These are phyloP conservation scores for Castanea crenata DNA, from an alignment of 306 rosid genomes.

Conservation along the genomic window DNA sequence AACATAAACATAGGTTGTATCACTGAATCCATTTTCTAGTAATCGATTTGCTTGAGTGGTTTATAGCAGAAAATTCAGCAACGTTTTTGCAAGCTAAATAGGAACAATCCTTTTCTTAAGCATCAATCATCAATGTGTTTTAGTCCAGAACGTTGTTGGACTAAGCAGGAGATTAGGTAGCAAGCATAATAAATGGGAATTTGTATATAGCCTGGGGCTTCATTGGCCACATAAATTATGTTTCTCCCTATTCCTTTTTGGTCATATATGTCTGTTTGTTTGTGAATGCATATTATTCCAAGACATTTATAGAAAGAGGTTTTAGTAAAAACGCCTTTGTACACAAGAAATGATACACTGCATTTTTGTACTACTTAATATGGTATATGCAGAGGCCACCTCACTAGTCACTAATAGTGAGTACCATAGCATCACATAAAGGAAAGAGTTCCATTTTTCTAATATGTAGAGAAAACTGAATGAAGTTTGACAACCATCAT, in stretches of 20 bases:
- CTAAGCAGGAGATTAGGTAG: not conserved
- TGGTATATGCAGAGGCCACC: not conserved
- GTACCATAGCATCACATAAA: not conserved
- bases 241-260: not conserved
- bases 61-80: too few species aligned
- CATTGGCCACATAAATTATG: not conserved
- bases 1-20: conserved; percentile 15
- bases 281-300: not conserved
- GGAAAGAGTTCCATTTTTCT: not conserved
- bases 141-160: too few species aligned
- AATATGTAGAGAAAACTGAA: too few species aligned
- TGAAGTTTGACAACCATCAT: too few species aligned
- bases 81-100: too few species aligned
- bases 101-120: too few species aligned
- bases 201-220: not conserved
- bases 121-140: too few species aligned
- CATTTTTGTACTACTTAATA: not conserved
- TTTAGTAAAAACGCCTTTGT: not conserved
- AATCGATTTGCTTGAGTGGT: too few species aligned
- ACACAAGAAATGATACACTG: not conserved
- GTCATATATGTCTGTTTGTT: too few species aligned
- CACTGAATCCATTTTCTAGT: too few species aligned
- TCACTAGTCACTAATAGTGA: too few species aligned
- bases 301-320: not conserved
- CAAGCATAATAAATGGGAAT: not conserved